Evolutionary conservation across 129 eudicot genomes (phyloP), one percentile per base, ranked within the genome.

Genomic region (Chrysanthemum seticuspe): DNA sequence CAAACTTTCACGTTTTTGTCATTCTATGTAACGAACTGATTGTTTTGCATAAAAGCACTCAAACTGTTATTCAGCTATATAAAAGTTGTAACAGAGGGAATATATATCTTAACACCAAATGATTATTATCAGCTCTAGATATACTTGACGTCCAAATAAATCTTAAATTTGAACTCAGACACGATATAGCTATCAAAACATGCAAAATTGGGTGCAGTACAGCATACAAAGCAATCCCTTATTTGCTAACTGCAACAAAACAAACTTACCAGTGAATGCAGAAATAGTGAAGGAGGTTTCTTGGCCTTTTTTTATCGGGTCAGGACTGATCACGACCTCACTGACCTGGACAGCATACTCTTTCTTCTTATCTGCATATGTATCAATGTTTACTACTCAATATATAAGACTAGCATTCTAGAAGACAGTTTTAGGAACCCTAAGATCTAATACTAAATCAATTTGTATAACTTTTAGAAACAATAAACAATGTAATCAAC

Each of bases 231-330:
- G 2, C 47, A 62, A 65, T 29, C 62, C 18, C 47, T 7, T 53
- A 27, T 18, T 40, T 13, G 63, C 11, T 7, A 23, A 51, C 29
- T 21, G 67, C 47, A 40, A 40, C 47, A 49, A 49, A 31, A 19
- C 6, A 60, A 55, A n/a, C 3, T 36, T 80, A 84, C 92, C 89
- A 50, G 96, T 79, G 13, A 74, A 73, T 56, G 92, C 96, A 72
- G 87, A 71, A 58, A 89, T 75, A 48, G 72, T 80, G 77, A 89
- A 86, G 71, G 92, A 82, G 77, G 92, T 84, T 51, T 61, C 57
- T 63, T 70, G 50, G 73, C 96, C 90, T 86, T 79, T 75, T 16
- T 50, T 34, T 29, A 84, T 74, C 2, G 92, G 96, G 70, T 77
- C 74, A 23, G 96, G 96, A 68, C 70, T 51, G 61, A 86, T 82